These are phyloP conservation scores for Trametes cinnabarina DNA, from an alignment of 768 basidiomycete genomes.

Conservation along the genomic window DNA sequence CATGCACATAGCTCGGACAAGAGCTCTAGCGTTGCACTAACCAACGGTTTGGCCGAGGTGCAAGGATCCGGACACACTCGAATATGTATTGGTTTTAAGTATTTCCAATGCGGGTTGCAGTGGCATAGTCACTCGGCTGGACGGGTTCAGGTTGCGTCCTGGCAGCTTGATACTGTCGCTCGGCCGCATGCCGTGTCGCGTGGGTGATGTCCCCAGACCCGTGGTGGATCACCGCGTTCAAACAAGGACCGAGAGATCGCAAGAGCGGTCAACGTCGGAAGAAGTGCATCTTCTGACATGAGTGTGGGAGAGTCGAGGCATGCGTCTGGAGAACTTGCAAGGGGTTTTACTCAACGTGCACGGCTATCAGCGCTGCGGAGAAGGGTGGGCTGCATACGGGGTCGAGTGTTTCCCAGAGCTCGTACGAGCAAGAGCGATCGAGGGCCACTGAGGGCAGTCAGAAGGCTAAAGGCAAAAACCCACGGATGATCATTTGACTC, in stretches of 20 bases:
- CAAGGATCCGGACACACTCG: too few species aligned
- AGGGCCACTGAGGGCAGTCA: conserved; percentile 3
- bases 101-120: too few species aligned
- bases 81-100: too few species aligned
- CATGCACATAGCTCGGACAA: too few species aligned
- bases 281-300: neutral
- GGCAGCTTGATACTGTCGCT: too few species aligned
- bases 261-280: neutral
- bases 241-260: neutral
- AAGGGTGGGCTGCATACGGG: neutral
- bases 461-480: conserved; percentile 19
- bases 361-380: conserved; percentile 9
- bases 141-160: too few species aligned
- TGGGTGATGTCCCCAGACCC: too few species aligned
- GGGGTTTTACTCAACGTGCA: neutral
- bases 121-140: too few species aligned
- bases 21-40: too few species aligned
- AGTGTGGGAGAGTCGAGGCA: neutral
- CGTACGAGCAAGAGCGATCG: neutral
- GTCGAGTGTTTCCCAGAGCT: neutral
- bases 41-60: too few species aligned
- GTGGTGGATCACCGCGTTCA: too few species aligned
- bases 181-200: too few species aligned
- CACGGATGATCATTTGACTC: conserved; percentile 17
- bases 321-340: neutral